These are phyloP conservation scores for Leptographium radiaticola DNA, from an alignment of 2,329 filamentous ascomycete genomes.

Conservation along the genomic window DNA sequence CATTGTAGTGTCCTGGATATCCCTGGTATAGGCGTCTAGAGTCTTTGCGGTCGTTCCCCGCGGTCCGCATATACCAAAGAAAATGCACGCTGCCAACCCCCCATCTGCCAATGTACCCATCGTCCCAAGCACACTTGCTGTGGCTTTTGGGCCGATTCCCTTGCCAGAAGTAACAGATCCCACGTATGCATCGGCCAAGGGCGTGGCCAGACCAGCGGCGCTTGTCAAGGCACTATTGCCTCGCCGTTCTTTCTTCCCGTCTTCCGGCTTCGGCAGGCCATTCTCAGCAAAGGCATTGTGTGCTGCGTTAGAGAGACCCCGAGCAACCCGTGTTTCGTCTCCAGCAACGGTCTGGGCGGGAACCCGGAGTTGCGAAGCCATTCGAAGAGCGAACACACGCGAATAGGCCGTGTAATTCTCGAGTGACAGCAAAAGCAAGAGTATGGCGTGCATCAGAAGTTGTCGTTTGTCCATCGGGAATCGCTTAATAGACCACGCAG, in stretches of 20 bases:
- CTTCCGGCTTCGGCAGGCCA: conserved; percentile 48
- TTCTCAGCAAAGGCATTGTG: conserved; percentile 50
- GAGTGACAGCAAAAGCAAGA: conserved; percentile 62
- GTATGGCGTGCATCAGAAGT: conserved; percentile 56
- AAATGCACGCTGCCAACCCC: conserved; percentile 62
- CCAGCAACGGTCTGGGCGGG: conserved; percentile 49
- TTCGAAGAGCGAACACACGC: conserved; percentile 54
- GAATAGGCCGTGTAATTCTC: conserved; percentile 68
- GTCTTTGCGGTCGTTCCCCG: conserved; percentile 65
- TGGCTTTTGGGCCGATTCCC: conserved; percentile 59
- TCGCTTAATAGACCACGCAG: conserved; percentile 21
- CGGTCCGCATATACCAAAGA: conserved; percentile 86
- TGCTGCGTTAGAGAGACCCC: conserved; percentile 62
- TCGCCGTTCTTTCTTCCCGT: conserved; percentile 49
- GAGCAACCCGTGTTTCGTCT: conserved; percentile 64
- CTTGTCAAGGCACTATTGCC: conserved; percentile 46
- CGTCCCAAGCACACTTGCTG: conserved; percentile 66
- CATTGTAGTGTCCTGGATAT: conserved; percentile 82
- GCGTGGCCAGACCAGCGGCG: conserved; percentile 61
- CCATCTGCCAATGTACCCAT: conserved; percentile 72
- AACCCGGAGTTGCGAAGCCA: conserved; percentile 60
- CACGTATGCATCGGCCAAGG: conserved; percentile 65
- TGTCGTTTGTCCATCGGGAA: conserved; percentile 48
- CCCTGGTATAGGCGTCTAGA: conserved; percentile 76
- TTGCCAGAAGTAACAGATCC: conserved; percentile 67